These are phyloP conservation scores for Capronia americana DNA, from an alignment of 2,329 filamentous ascomycete species.

Conservation along the genomic window DNA sequence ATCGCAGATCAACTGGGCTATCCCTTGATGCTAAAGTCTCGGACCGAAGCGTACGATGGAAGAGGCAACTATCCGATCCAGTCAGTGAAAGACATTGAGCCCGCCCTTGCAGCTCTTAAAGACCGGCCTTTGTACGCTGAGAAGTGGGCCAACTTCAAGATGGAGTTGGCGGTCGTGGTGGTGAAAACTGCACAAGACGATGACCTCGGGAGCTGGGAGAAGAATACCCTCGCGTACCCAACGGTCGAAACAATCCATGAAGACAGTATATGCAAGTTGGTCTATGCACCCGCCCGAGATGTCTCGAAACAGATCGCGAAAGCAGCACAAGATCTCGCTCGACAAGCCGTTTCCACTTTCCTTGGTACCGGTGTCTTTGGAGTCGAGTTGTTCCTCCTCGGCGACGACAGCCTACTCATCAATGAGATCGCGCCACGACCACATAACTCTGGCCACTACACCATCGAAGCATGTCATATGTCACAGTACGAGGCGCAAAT, in stretches of 20 bases:
- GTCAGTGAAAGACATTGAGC: slow-evolving; percentile 64
- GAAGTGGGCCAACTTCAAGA: slow-evolving; percentile 82
- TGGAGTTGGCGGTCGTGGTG: slow-evolving; percentile 93
- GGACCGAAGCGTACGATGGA: slow-evolving; percentile 85
- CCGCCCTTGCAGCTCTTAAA: slow-evolving; percentile 73
- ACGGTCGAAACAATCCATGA: slow-evolving; percentile 94
- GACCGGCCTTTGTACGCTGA: slow-evolving; percentile 82
- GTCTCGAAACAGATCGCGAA: slow-evolving; percentile 67
- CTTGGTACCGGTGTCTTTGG: slow-evolving; percentile 93
- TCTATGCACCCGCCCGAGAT: slow-evolving; percentile 81
- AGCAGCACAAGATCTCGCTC: slow-evolving; percentile 76
- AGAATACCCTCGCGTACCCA: slow-evolving; percentile 71
- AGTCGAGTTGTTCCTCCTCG: slow-evolving; percentile 90
- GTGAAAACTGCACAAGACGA: slow-evolving; percentile 78
- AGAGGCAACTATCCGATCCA: slow-evolving; percentile 70
- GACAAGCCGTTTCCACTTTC: slow-evolving; percentile 78
- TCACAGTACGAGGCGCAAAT: slow-evolving; percentile 95
- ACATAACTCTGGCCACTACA: slow-evolving; percentile 95
- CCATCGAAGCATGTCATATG: slow-evolving; percentile 86
- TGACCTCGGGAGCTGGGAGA: slow-evolving; percentile 52
- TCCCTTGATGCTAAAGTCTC: slow-evolving; percentile 85
- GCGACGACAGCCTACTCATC: slow-evolving; percentile 74
- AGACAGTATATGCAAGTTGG: slow-evolving; percentile 92
- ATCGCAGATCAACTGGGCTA: slow-evolving; percentile 70
- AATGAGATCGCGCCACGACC: slow-evolving; percentile 85